Conservation (phyloP, 495 filamentous ascomycete species). For the Trypethelium eluteriae region DNA sequence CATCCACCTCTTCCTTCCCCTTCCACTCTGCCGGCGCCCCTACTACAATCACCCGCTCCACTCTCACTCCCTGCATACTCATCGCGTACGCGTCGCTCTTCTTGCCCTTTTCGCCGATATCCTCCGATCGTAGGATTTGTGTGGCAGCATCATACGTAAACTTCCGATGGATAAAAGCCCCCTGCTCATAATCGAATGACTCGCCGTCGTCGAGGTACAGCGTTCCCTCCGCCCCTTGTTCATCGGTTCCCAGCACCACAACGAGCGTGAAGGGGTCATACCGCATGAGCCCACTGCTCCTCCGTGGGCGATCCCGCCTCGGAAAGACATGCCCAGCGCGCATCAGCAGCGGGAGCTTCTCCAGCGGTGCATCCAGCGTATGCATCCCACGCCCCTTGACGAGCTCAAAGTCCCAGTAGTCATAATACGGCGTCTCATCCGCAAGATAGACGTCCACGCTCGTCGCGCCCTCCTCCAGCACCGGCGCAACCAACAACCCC, state of each 20-base stretch:
- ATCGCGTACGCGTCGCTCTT: conserved; percentile 68
- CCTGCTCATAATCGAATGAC: conserved; percentile 76
- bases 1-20: conserved; percentile 54
- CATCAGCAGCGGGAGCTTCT: conserved; percentile 82
- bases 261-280: conserved; percentile 92
- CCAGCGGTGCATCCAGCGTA: conserved; percentile 66
- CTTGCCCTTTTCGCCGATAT: conserved; percentile 44
- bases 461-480: conserved; percentile 64
- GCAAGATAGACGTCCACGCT: conserved; percentile 78
- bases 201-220: conserved; percentile 93
- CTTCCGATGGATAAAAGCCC: conserved; percentile 74
- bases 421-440: conserved; percentile 80
- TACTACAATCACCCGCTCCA: conserved; percentile 78
- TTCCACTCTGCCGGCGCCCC: conserved; percentile 68
- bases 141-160: conserved; percentile 54
- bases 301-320: conserved; percentile 76
- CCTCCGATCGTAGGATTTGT: conserved; percentile 47
- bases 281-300: conserved; percentile 80
- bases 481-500: conserved; percentile 81
- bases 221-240: conserved; percentile 61
- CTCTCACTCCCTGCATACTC: conserved; percentile 62
- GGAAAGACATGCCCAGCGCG: conserved; percentile 87
- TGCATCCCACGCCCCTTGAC: conserved; percentile 58
- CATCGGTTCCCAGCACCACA: conserved; percentile 60
- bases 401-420: conserved; percentile 79